These are phyloP conservation scores for Pichia sp. DNA, from an alignment of 1,139 yeast species.

Conservation along the genomic window DNA sequence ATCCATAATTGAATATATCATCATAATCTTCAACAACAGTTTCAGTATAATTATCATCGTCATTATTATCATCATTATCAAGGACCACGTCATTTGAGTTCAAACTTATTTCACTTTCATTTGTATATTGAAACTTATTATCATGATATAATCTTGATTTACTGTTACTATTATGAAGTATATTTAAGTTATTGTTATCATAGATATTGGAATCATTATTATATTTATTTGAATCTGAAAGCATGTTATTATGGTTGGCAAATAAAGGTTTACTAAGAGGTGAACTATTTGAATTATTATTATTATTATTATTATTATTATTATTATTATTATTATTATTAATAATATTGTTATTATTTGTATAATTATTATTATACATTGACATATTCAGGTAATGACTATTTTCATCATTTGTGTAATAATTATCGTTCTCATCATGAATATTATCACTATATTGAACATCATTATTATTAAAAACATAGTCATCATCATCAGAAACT, in stretches of 20 bases:
- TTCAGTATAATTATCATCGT: slow-evolving; percentile 11
- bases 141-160: background rate
- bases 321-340: background rate
- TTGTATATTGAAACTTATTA: background rate
- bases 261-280: background rate
- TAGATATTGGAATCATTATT: background rate
- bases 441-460: background rate
- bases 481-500: slow-evolving; percentile 37
- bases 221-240: background rate
- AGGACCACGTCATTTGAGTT: background rate
- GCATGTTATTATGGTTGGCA: background rate
- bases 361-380: background rate
- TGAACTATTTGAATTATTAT: background rate
- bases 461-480: slow-evolving; percentile 21
- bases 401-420: background rate
- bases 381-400: background rate
- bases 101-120: background rate
- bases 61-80: background rate
- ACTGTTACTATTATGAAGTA: background rate
- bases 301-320: background rate
- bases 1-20: background rate
- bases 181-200: background rate
- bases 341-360: no score
- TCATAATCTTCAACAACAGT: background rate
- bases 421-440: background rate